Base-by-base conservation (phyloP, 1,139 yeast species). In the Blastobotrys petasosporus region DNA sequence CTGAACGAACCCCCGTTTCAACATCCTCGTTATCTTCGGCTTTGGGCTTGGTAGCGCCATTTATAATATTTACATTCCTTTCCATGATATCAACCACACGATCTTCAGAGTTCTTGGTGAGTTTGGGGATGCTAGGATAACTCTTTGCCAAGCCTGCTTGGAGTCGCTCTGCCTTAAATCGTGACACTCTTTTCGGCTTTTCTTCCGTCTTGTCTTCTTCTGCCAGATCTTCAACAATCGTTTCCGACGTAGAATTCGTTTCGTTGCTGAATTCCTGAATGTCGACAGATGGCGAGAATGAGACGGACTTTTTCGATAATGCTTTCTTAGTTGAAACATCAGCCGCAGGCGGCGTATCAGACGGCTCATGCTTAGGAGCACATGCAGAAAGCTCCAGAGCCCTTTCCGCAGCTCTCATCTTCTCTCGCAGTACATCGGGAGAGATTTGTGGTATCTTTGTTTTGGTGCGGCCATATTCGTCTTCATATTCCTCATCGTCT, bases 401-500 rank as follows among this genome's bases (percentile, higher is more conserved):
- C 30, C 32, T 29, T 33, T 41, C 42, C 4, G 46, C 44, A 10
- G 45, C 46, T 15, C 17, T 16, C 16, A 35, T 32, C 12, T 34
- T 34, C 25, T 34, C 37, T 11, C 17, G 28, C 37, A 34, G n/a
- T 34, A 23, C 31, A n/a, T 34, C 28, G 34, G n/a, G 29, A 16
- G 39, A 16, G 32, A 46, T 50, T 2, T 71, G 72, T 44, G 67
- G 63, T 37, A 67, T 41, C 2, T 63, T 53, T n/a, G 32, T 70
- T 16, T 67, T 50, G 1, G 65, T 57, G 10, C 74, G 68, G 9
- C 68, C 72, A 36, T 58, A 65, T 30, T 63, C 70, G 46, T 64
- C 71, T 41, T 66, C 70, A 11, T 60, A 59, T 10, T 64, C 67
- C 8, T 63, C 69, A 8, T 61, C 64, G 2, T 61, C 67, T 29